Base-by-base conservation (phyloP, 1,139 yeast genomes). In the Yamadazyma sp. region DNA sequence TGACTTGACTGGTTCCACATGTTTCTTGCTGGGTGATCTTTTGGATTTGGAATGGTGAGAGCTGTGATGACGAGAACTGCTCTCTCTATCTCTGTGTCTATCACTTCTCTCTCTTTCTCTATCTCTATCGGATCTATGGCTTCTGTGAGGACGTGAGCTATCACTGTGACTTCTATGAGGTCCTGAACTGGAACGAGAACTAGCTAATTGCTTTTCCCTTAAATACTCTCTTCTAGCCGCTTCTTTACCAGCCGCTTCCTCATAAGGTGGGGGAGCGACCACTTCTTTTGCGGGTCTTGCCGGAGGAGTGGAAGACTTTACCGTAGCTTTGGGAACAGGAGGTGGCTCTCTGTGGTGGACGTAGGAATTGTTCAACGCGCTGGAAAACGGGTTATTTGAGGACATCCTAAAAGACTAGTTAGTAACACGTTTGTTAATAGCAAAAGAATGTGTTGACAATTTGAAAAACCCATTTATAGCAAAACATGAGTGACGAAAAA, bases 191-290 rank as follows among this genome's bases (percentile, higher is more conserved):
- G 43, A 48, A 33, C 53, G 39, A 8, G 46, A 34, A 22, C 47
- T 28, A 18, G 59, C 49, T 11, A 60, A 55, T n/a, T 52, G 21
- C 50, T 78, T 78, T 46, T 80, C 85, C 40, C 70, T 64, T 34
- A 82, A 79, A 49, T 75, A 76, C 37, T 75, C 78, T 35, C 57
- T 57, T 38, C 60, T 58, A 10, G 61, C 57, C 22, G 60, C 58
- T 27, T 67, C 72, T 12, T 61, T 57, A n/a, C 80, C 81, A 1
- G 86, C 80, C 14, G 74, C 84, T 51, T 83, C 90, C 47, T 82
- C 87, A 53, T 83, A 82, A 5, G 90, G 88, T 3, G 84, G 66
- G 4, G 56, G 50, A 3, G 57, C 50, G 6, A 48, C 45, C 8
- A 49, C 51, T 14, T 56, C 50, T 44, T 63, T 64, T 29, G 66